These are phyloP conservation scores for Botrytis porri DNA, from an alignment of 2,329 filamentous ascomycete genomes.

Conservation along the genomic window DNA sequence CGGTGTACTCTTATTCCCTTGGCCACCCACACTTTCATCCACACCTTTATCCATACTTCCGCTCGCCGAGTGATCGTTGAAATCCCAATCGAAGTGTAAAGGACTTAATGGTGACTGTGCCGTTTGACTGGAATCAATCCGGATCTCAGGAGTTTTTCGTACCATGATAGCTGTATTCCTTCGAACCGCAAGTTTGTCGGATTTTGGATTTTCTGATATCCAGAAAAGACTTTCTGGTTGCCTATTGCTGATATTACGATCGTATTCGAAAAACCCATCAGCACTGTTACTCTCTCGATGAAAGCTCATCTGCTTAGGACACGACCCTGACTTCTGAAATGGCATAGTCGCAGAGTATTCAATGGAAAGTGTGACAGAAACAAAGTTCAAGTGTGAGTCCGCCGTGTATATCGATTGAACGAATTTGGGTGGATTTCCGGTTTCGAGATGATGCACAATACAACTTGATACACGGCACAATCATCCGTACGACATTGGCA, in stretches of 20 bases:
- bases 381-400: not conserved
- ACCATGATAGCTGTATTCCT: constrained; percentile 1
- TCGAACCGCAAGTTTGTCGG: not conserved
- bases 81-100: not conserved
- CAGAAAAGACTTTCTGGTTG: constrained; percentile 9
- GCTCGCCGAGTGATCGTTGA: not conserved
- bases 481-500: not conserved
- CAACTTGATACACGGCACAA: not conserved
- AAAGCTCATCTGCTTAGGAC: not conserved
- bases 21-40: not conserved
- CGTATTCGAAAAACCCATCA: constrained; percentile 12
- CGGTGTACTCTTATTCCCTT: not conserved
- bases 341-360: not conserved
- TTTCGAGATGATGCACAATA: constrained; percentile 1
- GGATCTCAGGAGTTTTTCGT: not conserved
- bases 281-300: constrained; percentile 8
- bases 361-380: not conserved
- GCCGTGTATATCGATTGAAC: not conserved
- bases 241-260: constrained; percentile 16
- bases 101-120: constrained; percentile 8
- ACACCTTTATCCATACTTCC: constrained; percentile 1
- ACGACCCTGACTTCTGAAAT: not conserved
- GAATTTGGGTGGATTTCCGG: not conserved
- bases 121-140: not conserved
- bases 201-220: constrained; percentile 14